phyloP scores from a whole-genome alignment of 768 basidiomycete species.

The Lactifluus hygrophoroides region DNA sequence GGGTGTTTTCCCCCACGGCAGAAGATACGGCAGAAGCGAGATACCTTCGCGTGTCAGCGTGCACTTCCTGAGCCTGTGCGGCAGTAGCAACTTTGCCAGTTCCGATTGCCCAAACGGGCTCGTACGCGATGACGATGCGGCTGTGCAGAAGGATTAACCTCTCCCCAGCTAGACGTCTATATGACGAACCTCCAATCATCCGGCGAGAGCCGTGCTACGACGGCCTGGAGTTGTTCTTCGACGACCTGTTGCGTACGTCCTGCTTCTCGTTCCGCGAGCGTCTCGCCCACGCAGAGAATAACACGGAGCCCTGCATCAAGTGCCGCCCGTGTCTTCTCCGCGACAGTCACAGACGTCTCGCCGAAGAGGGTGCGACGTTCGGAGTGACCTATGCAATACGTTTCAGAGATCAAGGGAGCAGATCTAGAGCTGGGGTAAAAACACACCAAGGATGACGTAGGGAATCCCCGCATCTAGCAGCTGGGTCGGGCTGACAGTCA shows the following conservation, averaged over 20 bases:
- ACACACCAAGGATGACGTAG: slow-evolving; percentile 83
- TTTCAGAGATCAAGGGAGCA: slow-evolving; percentile 3
- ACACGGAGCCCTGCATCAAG: slow-evolving; percentile 68
- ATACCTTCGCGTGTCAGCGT: slow-evolving; percentile 73
- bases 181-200: slow-evolving; percentile 70
- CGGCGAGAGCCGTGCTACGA: slow-evolving; percentile 50
- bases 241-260: slow-evolving; percentile 72
- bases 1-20: slow-evolving; percentile 59
- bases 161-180: neutral
- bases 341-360: slow-evolving; percentile 77
- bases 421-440: neutral
- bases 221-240: slow-evolving; percentile 72
- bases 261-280: slow-evolving; percentile 77
- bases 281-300: slow-evolving; percentile 96
- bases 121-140: slow-evolving; percentile 90
- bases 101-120: slow-evolving; percentile 98
- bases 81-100: slow-evolving; percentile 93
- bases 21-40: slow-evolving; percentile 56
- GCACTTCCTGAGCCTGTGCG: slow-evolving; percentile 89
- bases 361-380: slow-evolving; percentile 91
- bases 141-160: slow-evolving; percentile 32
- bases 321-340: slow-evolving; percentile 79
- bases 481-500: slow-evolving; percentile 55
- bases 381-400: slow-evolving; percentile 62
- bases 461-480: slow-evolving; percentile 80